These are phyloP conservation scores for Populus alba DNA, from an alignment of 345 rosid genomes.

Conservation along the genomic window DNA sequence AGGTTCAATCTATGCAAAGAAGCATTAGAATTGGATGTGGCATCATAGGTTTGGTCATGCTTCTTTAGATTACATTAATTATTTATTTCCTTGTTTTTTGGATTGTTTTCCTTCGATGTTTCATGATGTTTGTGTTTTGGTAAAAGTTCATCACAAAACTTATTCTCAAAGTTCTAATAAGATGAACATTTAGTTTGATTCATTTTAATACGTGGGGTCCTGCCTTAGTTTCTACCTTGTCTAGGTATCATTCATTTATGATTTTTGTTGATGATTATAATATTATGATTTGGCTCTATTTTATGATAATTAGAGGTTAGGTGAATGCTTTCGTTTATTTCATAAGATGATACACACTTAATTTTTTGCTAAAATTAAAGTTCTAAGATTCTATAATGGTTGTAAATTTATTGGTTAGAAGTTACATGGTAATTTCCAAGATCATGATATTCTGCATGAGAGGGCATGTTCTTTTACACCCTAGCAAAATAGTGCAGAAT, in stretches of 20 bases:
- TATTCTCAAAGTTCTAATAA: background rate
- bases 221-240: background rate
- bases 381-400: background rate
- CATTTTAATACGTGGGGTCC: too few relatives aligned
- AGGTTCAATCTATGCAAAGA: too few relatives aligned
- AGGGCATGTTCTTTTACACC: background rate
- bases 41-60: too few relatives aligned
- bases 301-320: background rate
- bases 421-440: background rate
- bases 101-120: background rate
- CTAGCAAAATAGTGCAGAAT: background rate
- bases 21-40: too few relatives aligned
- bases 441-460: background rate
- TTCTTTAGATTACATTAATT: too few relatives aligned
- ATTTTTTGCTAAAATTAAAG: background rate
- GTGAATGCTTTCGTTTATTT: background rate
- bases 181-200: background rate
- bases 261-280: constrained; percentile 16
- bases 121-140: background rate
- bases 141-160: background rate
- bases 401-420: background rate
- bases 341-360: background rate
- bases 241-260: background rate
- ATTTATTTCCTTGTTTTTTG: too few relatives aligned
- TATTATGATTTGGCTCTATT: background rate